Evolutionary conservation across 78 protist species (phyloP), one percentile per base, ranked within the genome.

Genomic region (Pigoraptor vietnamica): DNA sequence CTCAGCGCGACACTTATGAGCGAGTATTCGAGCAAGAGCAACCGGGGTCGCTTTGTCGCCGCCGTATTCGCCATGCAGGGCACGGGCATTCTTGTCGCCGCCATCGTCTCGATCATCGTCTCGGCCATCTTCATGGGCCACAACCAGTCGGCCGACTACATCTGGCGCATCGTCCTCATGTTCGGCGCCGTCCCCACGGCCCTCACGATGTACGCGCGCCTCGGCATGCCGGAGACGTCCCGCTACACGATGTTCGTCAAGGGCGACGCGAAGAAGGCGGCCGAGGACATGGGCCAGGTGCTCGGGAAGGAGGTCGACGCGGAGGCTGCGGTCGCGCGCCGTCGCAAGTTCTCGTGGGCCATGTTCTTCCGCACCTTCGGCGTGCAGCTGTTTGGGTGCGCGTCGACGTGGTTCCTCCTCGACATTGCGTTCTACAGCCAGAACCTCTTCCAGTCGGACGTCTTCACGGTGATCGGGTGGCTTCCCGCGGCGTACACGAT

Each of bases 1-100:
- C 91, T 95, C 79, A 24, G 92, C 2, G 98, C 98, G 19, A 94
- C 96, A 24, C 94, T 96, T 29, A 35, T 94, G 0, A 10, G 90
- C 25, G 97, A 96, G 81, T 81, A 93, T 21, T 0, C 95, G 1
- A 2, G 21, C 39, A 9, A 1, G 6, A 34, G 38, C 33, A 88
- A 89, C 37, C 56, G 96, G 24, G 96, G 97, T 24, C 38, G 90
- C 21, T 81, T 67, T 56, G 94, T 95, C 2, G 91, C 93, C 23
- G 83, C 92, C 25, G 97, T 95, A 34, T 95, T 96, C 39, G 90
- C 94, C 33, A 96, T 96, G 97, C 97, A 96, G 83, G 97, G 98
- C 83, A 32, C 94, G 38, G 98, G 97, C 39, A 93, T 90, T 81
- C 88, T 93, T 24, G 2, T 88, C 25, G 94, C 94, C 19, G 93